Evolutionary conservation across 2,329 filamentous ascomycete species (phyloP).

Genomic region (Colletotrichum theobromicola): DNA sequence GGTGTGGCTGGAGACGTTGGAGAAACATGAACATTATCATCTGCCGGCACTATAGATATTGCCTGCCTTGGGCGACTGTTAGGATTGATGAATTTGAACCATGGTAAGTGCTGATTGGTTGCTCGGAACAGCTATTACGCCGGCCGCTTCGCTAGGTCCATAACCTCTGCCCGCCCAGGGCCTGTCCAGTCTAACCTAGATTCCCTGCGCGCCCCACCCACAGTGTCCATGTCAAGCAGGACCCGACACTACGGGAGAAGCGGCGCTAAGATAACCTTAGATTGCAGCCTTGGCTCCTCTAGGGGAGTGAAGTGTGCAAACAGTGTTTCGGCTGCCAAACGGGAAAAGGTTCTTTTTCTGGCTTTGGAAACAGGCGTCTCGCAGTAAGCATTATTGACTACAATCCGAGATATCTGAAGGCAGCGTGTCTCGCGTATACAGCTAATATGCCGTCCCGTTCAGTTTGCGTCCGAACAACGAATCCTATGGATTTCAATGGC

Average conservation of each 20-base stretch:
- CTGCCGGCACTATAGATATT: background rate
- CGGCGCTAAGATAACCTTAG: background rate
- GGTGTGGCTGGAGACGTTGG: background rate
- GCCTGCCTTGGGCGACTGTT: background rate
- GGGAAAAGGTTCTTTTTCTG: too few relatives aligned
- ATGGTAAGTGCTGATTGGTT: background rate
- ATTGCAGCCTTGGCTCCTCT: background rate
- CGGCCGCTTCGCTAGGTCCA: too few relatives aligned
- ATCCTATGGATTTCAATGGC: background rate
- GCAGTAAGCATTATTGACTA: too few relatives aligned
- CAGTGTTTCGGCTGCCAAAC: too few relatives aligned
- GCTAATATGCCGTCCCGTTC: background rate
- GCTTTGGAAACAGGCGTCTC: background rate
- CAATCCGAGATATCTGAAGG: too few relatives aligned
- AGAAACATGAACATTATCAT: background rate
- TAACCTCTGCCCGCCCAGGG: too few relatives aligned
- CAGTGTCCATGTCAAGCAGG: background rate
- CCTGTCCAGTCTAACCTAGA: too few relatives aligned
- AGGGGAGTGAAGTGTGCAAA: too few relatives aligned
- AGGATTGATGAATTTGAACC: background rate
- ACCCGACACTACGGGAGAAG: background rate
- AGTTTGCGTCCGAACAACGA: background rate
- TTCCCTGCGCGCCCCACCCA: too few relatives aligned
- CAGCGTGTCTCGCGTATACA: background rate
- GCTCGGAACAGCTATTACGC: background rate